Conservation (phyloP, 257 asterid species). For the Fraxinus pennsylvanica region DNA sequence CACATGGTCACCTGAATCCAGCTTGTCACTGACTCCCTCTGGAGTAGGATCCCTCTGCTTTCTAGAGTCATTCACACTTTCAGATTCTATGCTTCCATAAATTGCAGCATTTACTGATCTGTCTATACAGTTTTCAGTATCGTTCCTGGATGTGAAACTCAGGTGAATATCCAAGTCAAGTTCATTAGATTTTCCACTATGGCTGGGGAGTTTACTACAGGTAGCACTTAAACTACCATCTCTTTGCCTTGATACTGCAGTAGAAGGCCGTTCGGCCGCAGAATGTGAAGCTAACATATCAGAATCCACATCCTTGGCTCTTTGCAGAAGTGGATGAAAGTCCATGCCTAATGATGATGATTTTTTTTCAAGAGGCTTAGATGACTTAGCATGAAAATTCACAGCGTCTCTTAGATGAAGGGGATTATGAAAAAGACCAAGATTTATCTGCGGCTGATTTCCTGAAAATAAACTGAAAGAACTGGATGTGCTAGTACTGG, state of each 20-base stretch:
- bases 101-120: slow-evolving; percentile 29
- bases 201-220: slow-evolving; percentile 37
- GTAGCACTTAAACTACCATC: slow-evolving; percentile 40
- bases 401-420: slow-evolving; percentile 65
- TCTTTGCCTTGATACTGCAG: slow-evolving; percentile 40
- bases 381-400: slow-evolving; percentile 60
- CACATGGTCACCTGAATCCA: slow-evolving; percentile 37
- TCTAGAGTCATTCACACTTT: slow-evolving; percentile 25
- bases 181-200: slow-evolving; percentile 45
- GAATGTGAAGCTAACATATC: slow-evolving; percentile 34
- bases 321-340: slow-evolving; percentile 92
- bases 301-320: slow-evolving; percentile 47
- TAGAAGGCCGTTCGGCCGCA: slow-evolving; percentile 36
- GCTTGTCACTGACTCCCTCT: slow-evolving; percentile 31
- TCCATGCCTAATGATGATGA: slow-evolving; percentile 49
- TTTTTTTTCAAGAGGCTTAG: slow-evolving; percentile 47
- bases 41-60: slow-evolving; percentile 36
- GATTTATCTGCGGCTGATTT: slow-evolving; percentile 70
- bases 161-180: slow-evolving; percentile 72
- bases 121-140: slow-evolving; percentile 25
- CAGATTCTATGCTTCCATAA: slow-evolving; percentile 28
- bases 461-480: slow-evolving; percentile 60
- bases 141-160: slow-evolving; percentile 58
- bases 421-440: slow-evolving; percentile 72
- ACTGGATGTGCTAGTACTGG: slow-evolving; percentile 41